phyloP scores from a whole-genome alignment of 768 basidiomycete species.

The Lentinula lateritia region DNA sequence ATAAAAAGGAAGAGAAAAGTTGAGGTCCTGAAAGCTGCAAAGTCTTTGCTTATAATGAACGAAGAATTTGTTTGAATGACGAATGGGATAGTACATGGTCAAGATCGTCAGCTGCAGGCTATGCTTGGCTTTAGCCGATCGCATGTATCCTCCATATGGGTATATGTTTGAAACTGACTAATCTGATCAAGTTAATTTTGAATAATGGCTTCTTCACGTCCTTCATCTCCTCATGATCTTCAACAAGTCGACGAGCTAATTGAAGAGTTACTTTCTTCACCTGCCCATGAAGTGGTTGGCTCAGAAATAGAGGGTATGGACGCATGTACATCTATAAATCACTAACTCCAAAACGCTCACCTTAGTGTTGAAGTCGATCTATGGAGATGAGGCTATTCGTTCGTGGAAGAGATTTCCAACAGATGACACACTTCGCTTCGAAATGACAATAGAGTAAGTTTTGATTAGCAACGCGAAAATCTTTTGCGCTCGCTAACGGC shows the following conservation, averaged over 20 bases:
- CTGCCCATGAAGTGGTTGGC: constrained; percentile 34
- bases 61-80: background rate
- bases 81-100: background rate
- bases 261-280: constrained; percentile 24
- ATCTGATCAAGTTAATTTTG: background rate
- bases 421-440: constrained; percentile 49
- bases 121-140: background rate
- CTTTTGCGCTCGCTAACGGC: constrained; percentile 2
- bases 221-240: background rate
- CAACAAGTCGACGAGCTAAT: constrained; percentile 16
- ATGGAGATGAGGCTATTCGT: constrained; percentile 62
- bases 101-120: background rate
- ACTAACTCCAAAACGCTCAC: background rate
- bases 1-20: background rate
- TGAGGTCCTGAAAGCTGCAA: background rate
- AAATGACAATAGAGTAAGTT: constrained; percentile 58
- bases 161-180: background rate
- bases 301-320: constrained; percentile 42
- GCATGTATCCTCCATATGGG: background rate
- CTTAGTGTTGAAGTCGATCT: constrained; percentile 76
- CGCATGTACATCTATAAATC: background rate
- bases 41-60: background rate
- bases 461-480: background rate
- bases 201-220: background rate
- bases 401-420: constrained; percentile 39